Evolutionary conservation across 1,139 yeast genomes (phyloP), one percentile per base, ranked within the genome.

Genomic region (Scheffersomyces quercinus): DNA sequence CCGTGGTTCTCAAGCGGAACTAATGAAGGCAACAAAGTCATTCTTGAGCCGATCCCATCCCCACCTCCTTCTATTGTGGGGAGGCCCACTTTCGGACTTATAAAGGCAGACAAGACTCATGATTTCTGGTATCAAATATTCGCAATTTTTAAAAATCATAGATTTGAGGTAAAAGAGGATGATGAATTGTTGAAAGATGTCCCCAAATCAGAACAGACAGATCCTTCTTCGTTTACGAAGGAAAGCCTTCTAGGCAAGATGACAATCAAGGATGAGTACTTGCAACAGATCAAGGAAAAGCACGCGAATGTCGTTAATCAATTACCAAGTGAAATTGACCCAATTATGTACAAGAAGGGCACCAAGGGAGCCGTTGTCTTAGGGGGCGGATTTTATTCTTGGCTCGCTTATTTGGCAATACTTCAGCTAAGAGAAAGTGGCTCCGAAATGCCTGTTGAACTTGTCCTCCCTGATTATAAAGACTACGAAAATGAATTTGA

Each of bases 351-450:
- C 32, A 35, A 29, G 24, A 35, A 35, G 12, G 43, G 36, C 11
- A 28, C 47, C 7, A 43, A 26, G 8, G 49, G 49, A 4, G 36
- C 44, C 12, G 43, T 46, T 8, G 37, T 39, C 33, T 43, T 46
- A n/a, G 49, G 49, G 4, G 49, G 49, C 4, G 47, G 49, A 2
- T 35, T 40, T 11, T 46, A 40, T 32, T 41, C 49, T 7, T 46
- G 49, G 49, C 38, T 46, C 12, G 15, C 45, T 3, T 46, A 43
- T 29, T 36, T 46, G 5, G 41, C 49, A 0, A 31, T 46, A 4
- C 38, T 32, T 29, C 38, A 33, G 5, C 37, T 46, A 12, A 30
- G 49, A 30, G 41, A 35, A 11, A 39, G 40, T n/a, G 49, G 49
- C 8, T 41, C 42, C 15, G 39, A 33, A 13, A 29, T 46, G 5